Conservation (phyloP, 805 yeast species). For the Zygoascus flipseniorum region DNA sequence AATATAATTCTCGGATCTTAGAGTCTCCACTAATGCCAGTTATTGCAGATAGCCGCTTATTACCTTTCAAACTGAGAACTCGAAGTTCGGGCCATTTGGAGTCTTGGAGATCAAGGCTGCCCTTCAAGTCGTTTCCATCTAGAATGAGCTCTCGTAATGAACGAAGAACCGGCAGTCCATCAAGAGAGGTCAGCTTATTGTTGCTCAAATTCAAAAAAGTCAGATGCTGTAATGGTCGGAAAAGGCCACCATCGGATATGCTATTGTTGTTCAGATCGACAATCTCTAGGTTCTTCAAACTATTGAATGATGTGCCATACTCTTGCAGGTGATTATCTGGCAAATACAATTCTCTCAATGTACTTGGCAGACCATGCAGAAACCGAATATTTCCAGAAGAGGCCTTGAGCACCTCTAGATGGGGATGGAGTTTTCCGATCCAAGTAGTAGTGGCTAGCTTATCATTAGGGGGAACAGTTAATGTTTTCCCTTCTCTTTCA, state of each 20-base stretch:
- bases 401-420: slow-evolving; percentile 31
- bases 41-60: slow-evolving; percentile 15
- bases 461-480: slow-evolving; percentile 28
- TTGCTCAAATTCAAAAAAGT: slow-evolving; percentile 33
- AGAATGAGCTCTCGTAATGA: slow-evolving; percentile 23
- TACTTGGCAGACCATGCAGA: slow-evolving; percentile 39
- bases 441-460: slow-evolving; percentile 34
- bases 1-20: slow-evolving; percentile 32
- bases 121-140: slow-evolving; percentile 18
- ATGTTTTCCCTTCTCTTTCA: slow-evolving; percentile 34
- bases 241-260: slow-evolving; percentile 15
- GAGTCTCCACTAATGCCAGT: slow-evolving; percentile 17
- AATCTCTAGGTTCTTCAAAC: slow-evolving; percentile 35
- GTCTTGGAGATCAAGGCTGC: slow-evolving; percentile 15
- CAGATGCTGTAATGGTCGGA: slow-evolving; percentile 29
- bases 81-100: slow-evolving; percentile 19
- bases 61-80: slow-evolving; percentile 20
- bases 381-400: slow-evolving; percentile 34
- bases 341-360: slow-evolving; percentile 31
- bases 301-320: slow-evolving; percentile 34
- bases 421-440: slow-evolving; percentile 36
- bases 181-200: slow-evolving; percentile 31
- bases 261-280: slow-evolving; percentile 1
- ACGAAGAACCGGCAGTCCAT: slow-evolving; percentile 34
- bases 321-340: slow-evolving; percentile 33